These are phyloP conservation scores for Cyberlindnera xishuangbannaensis DNA, from an alignment of 805 yeast genomes.

Conservation along the genomic window DNA sequence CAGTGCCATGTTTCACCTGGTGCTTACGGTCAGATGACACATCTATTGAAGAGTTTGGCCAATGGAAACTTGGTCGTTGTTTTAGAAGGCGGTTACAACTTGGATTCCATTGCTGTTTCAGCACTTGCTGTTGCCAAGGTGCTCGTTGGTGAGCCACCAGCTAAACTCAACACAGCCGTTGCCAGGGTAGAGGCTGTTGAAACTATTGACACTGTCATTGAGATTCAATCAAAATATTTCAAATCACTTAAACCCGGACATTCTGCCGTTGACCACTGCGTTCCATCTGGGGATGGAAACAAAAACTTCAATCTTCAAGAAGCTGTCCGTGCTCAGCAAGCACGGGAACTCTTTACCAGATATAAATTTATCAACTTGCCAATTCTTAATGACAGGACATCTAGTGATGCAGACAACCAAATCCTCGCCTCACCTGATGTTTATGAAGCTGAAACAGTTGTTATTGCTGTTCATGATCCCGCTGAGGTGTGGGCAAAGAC, in stretches of 20 bases:
- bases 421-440: slow-evolving; percentile 69
- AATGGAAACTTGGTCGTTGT: slow-evolving; percentile 85
- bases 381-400: slow-evolving; percentile 35
- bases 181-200: slow-evolving; percentile 77
- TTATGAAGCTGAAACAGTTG: slow-evolving; percentile 54
- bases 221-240: slow-evolving; percentile 84
- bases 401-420: slow-evolving; percentile 52
- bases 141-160: slow-evolving; percentile 93
- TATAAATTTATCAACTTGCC: slow-evolving; percentile 67
- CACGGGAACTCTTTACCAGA: slow-evolving; percentile 45
- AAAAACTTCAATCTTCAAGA: slow-evolving; percentile 56
- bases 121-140: slow-evolving; percentile 92
- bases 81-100: slow-evolving; percentile 93
- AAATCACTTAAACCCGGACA: slow-evolving; percentile 70
- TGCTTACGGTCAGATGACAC: slow-evolving; percentile 96
- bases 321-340: slow-evolving; percentile 70
- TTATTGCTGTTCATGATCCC: slow-evolving; percentile 81
- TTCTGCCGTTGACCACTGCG: slow-evolving; percentile 31
- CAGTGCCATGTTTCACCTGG: slow-evolving; percentile 94
- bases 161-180: slow-evolving; percentile 52
- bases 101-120: slow-evolving; percentile 83
- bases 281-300: slow-evolving; percentile 29
- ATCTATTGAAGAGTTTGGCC: slow-evolving; percentile 80
- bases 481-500: slow-evolving; percentile 87
- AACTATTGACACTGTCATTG: slow-evolving; percentile 74